Base-by-base conservation (phyloP, 306 rosid species). In the Malus orientalis region DNA sequence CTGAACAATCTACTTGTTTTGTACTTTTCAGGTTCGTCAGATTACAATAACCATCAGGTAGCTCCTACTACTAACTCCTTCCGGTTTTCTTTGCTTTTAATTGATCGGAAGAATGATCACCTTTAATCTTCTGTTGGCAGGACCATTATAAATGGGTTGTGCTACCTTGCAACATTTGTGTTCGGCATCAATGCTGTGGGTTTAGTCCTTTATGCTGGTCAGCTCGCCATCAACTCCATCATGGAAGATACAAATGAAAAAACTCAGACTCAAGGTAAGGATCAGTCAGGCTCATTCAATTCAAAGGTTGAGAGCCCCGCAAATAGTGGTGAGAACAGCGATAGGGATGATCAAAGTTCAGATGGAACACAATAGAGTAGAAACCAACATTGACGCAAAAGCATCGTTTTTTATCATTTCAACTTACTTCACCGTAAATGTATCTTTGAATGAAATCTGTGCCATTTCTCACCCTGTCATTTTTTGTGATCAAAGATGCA, bases 151-250 rank as follows among this genome's bases (percentile, higher is more conserved):
- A 95, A 90, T 68, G 99, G 99, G 68, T 69, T 92, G 84, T 85
- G 97, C 85, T 95, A 95, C 86, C 97, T 95, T 18, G 97, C 93
- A 29, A 95, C 97, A 67, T 95, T 95, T 88, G 86, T 95, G 73
- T 95, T 95, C 29, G 97, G 93, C 80, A 64, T 90, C 57, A 95
- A 92, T 63, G 89, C 92, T 32, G 38, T 94, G 10, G 98, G 97
- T 54, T 84, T 94, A 66, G 73, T 94, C 74, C 97, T 94, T 75
- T 92, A 92, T 81, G 88, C 97, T 60, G 93, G 89, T 78, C 93
- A 94, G 86, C 91, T 95, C 61, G 89, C 89, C 85, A 63, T 92
- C 29, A 82, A 90, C 69, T 91, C 97, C 68, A 23, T 87, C 4
- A 76, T 51, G 80, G 93, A 81, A 70, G 97, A 36, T 60, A 67